Evolutionary conservation across 1,139 yeast species (phyloP).

Genomic region (Barnettozyma hawaiiensis): DNA sequence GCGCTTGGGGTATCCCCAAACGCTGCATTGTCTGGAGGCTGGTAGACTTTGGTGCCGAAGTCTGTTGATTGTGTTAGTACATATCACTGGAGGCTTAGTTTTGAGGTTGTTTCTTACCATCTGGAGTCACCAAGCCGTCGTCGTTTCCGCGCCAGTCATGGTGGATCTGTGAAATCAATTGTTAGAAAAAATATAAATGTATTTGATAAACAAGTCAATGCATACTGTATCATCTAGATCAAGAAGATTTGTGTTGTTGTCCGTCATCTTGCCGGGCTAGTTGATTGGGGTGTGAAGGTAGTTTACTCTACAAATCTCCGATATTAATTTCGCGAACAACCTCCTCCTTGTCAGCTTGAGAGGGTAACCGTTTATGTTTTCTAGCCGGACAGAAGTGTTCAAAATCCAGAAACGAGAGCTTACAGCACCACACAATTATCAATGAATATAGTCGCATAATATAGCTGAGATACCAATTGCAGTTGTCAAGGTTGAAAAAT

Average conservation of each 20-base stretch:
- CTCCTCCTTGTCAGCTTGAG: too few species aligned
- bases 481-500: constrained; percentile 15
- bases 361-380: not conserved
- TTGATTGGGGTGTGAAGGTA: not conserved
- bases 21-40: constrained; percentile 29
- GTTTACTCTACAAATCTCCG: not conserved
- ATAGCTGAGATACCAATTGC: not conserved
- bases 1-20: constrained; percentile 7
- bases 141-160: constrained; percentile 24
- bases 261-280: not conserved
- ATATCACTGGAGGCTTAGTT: not conserved
- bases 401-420: too few species aligned
- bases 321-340: not conserved
- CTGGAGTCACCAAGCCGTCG: constrained; percentile 16
- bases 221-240: constrained; percentile 14
- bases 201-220: not conserved
- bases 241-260: constrained; percentile 4
- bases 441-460: not conserved
- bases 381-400: too few species aligned
- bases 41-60: constrained; percentile 29
- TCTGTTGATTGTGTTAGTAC: constrained; percentile 6
- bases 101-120: constrained; percentile 8
- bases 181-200: not conserved
- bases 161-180: not conserved
- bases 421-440: too few species aligned